These are phyloP conservation scores for Termitomyces sp. DNA, from an alignment of 768 basidiomycete species.

Conservation along the genomic window DNA sequence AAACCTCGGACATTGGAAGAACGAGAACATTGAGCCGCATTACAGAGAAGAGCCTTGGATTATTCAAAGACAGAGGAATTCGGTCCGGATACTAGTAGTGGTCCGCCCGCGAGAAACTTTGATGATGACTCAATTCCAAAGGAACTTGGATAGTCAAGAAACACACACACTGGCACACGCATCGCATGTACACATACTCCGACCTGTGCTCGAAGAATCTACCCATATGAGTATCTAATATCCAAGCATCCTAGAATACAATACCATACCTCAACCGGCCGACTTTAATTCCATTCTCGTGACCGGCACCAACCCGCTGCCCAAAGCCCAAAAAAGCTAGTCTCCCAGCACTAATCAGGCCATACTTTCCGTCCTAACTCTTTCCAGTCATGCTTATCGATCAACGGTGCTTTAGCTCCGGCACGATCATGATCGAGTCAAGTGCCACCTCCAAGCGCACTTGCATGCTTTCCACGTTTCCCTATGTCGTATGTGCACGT, in stretches of 20 bases:
- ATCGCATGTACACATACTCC: not conserved
- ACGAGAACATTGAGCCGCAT: too few relatives aligned
- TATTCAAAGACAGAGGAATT: not conserved
- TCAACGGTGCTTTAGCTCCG: not conserved
- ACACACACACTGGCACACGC: not conserved
- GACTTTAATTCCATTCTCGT: not conserved
- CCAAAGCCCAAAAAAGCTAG: not conserved
- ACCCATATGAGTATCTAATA: not conserved
- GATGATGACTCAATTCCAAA: not conserved
- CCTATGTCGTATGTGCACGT: not conserved
- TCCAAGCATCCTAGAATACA: not conserved
- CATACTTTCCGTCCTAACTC: not conserved
- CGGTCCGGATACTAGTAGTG: not conserved
- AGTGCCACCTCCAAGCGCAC: not conserved
- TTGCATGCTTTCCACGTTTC: not conserved
- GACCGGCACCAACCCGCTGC: not conserved
- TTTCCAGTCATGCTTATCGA: not conserved
- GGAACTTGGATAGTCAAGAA: not conserved
- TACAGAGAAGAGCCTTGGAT: not conserved
- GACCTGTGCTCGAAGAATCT: not conserved
- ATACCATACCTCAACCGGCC: not conserved
- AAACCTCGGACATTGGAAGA: not conserved
- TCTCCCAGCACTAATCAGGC: not conserved
- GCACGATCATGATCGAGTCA: constrained; percentile 2
- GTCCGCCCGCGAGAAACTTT: not conserved